These are phyloP conservation scores for Tillandsia leiboldiana DNA, from an alignment of 176 grass and related monocot genomes.

Conservation along the genomic window DNA sequence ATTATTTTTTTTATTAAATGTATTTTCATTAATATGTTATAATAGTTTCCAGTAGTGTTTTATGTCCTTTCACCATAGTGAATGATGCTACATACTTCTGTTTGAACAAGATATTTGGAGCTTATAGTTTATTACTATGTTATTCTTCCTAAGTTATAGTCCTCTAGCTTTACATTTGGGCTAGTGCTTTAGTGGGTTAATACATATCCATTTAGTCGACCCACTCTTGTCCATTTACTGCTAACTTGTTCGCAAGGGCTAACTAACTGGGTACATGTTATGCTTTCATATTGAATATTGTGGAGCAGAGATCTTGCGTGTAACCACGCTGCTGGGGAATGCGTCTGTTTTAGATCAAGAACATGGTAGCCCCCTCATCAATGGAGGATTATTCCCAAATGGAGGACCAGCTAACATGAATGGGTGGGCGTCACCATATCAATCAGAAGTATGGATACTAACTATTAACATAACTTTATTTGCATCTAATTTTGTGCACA, in stretches of 20 bases:
- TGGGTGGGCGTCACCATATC: conserved; percentile 32
- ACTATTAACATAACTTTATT: conserved; percentile 34
- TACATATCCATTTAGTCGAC: conserved; percentile 1
- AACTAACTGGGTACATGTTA: conserved; percentile 19
- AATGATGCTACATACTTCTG: neutral
- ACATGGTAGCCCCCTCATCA: conserved; percentile 35
- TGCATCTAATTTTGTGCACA: conserved; percentile 12
- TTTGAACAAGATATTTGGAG: neutral
- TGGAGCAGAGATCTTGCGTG: conserved; percentile 41
- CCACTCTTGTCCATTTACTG: conserved; percentile 16
- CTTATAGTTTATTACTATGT: neutral
- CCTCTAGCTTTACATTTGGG: neutral
- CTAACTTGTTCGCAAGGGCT: conserved; percentile 23
- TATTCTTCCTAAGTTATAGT: neutral
- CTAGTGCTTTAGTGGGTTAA: neutral
- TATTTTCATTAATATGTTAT: neutral
- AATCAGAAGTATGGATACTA: conserved; percentile 34
- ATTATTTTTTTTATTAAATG: neutral
- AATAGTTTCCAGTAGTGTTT: neutral
- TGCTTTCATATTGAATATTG: conserved; percentile 20
- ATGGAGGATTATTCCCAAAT: conserved; percentile 36
- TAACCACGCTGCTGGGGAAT: conserved; percentile 31
- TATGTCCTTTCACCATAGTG: neutral
- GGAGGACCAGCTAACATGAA: conserved; percentile 32
- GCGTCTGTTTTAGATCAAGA: conserved; percentile 37